Percentiles rank a stretch among this genome's conserved stretches.
Conservation (phyloP, 495 filamentous ascomycete species). For the Lentithecium fluviatile region DNA sequence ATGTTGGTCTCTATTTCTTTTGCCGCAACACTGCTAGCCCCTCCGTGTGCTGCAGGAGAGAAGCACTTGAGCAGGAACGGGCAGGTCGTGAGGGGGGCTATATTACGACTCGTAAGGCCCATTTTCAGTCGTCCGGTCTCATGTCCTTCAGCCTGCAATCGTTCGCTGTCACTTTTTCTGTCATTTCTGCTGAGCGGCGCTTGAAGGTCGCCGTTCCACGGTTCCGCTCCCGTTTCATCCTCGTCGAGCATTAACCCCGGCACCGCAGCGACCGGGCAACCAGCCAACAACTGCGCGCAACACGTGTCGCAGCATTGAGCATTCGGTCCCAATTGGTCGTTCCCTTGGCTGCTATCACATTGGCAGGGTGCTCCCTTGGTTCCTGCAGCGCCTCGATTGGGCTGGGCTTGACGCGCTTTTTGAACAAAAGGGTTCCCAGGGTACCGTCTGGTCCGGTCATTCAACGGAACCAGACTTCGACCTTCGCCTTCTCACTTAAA, state of each 20-base stretch:
- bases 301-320: constrained; percentile 15
- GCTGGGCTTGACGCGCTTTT: neutral
- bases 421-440: constrained; percentile 1
- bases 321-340: constrained; percentile 12
- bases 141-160: too few relatives aligned
- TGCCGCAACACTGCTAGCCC: too few relatives aligned
- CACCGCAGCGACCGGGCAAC: neutral
- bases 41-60: too few relatives aligned
- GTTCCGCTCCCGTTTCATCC: constrained; percentile 17
- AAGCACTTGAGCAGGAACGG: too few relatives aligned
- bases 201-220: neutral
- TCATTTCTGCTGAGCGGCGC: neutral
- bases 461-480: too few relatives aligned
- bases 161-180: too few relatives aligned
- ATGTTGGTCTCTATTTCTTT: too few relatives aligned
- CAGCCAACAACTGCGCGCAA: constrained; percentile 14
- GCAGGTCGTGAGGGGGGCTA: too few relatives aligned
- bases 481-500: neutral
- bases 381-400: constrained; percentile 4
- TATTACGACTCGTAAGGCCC: too few relatives aligned
- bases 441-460: too few relatives aligned
- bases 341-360: constrained; percentile 15
- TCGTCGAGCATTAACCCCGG: constrained; percentile 7
- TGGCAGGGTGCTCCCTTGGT: neutral
- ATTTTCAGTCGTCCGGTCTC: too few relatives aligned